Conservation (phyloP, 208 protist species). For the Acanthamoeba lenticulata region DNA sequence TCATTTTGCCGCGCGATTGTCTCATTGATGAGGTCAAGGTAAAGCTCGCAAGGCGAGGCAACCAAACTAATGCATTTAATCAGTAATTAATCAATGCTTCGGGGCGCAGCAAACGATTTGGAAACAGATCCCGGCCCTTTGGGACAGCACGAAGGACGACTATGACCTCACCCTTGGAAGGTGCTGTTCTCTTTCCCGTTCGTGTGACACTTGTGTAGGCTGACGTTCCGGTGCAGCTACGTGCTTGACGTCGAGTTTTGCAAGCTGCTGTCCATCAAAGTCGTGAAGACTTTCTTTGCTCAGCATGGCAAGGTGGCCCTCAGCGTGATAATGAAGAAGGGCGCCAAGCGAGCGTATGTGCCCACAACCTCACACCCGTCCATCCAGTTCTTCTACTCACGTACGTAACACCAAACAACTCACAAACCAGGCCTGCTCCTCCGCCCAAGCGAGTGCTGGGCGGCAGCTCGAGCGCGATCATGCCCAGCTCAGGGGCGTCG, state of each 20-base stretch:
- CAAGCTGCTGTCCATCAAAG: neutral
- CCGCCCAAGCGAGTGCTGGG: no score
- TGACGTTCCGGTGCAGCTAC: neutral
- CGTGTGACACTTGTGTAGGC: neutral
- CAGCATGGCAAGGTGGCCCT: neutral
- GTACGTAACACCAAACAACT: neutral
- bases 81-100: no score
- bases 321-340: neutral
- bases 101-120: neutral
- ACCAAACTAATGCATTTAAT: no score
- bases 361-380: no score
- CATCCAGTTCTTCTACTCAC: no score
- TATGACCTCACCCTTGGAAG: neutral
- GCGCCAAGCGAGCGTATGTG: neutral
- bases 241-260: conserved; percentile 10
- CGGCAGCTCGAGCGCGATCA: no score
- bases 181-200: neutral
- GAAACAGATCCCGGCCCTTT: neutral
- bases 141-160: neutral
- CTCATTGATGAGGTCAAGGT: conserved; percentile 9
- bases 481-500: no score
- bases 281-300: neutral
- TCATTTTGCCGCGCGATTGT: neutral
- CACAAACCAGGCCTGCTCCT: no score
- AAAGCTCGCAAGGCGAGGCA: no score